Evolutionary conservation across 495 filamentous ascomycete species (phyloP).

Genomic region (Penicillium maclennaniae): DNA sequence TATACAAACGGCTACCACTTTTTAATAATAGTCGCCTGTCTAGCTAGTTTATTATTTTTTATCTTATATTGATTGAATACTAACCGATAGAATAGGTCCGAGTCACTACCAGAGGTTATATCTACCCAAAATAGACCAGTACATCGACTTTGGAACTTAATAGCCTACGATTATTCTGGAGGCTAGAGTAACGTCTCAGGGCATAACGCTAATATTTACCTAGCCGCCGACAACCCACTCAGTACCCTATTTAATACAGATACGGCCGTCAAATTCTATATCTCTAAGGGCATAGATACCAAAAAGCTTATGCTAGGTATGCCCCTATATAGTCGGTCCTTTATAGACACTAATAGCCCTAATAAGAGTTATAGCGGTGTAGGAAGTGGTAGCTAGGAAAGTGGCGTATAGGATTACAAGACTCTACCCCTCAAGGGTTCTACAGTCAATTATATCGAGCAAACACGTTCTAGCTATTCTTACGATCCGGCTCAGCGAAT

Average conservation of each 20-base stretch:
- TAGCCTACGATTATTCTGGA: constrained; percentile 74
- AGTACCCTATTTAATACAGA: constrained; percentile 70
- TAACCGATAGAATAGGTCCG: constrained; percentile 43
- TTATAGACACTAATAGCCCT: constrained; percentile 65
- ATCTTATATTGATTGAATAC: background rate
- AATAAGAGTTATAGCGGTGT: constrained; percentile 64
- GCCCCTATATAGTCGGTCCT: constrained; percentile 82
- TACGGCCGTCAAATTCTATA: constrained; percentile 64
- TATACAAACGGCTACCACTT: constrained; percentile 52
- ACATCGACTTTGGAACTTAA: constrained; percentile 71
- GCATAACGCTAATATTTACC: constrained; percentile 72
- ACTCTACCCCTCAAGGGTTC: constrained; percentile 46
- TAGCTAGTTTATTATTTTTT: too few relatives aligned
- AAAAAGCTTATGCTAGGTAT: constrained; percentile 77
- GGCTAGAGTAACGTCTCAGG: constrained; percentile 65
- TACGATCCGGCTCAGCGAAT: constrained; percentile 55
- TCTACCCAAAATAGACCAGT: constrained; percentile 58
- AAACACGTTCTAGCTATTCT: constrained; percentile 60
- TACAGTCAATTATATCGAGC: constrained; percentile 8
- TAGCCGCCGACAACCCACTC: constrained; percentile 43
- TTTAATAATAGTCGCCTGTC: constrained; percentile 63
- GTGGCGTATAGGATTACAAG: constrained; percentile 77
- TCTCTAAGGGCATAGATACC: constrained; percentile 53
- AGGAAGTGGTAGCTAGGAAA: constrained; percentile 66
- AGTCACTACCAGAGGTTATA: constrained; percentile 59